Base-by-base conservation (phyloP, 371 early-diverging fungal genomes). In the Rhizopus delemar region DNA sequence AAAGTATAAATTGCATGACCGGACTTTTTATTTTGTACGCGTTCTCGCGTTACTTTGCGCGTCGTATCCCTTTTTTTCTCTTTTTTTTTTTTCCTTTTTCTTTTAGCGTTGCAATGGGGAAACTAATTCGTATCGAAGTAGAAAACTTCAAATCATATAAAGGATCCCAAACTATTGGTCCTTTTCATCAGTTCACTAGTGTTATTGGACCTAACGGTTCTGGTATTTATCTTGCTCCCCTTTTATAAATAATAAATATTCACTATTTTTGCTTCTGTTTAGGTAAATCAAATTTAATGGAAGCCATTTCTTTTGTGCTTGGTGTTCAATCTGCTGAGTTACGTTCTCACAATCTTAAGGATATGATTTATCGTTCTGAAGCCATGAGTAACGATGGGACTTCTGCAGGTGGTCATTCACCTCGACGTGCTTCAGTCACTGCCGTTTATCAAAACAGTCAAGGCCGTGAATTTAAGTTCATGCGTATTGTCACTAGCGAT, bases 121-220 rank as follows among this genome's bases (percentile, higher is more conserved):
- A 81, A 53, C 86, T 98, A 8, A 78, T 93, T 45, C 90, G 91
- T 65, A 82, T 99, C 41, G 97, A 98, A 75, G 82, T 99, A 4
- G 93, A 93, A 62, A 96, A 99, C 87, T 99, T 99, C 90, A 99
- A 99, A 84, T 96, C 97, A 5, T 99, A 99, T 75, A 87, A 89
- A 62, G 97, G 97, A 29, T 81, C 77, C 54, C 93, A 96, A 69
- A 82, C 83, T 36, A 96, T 99, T 55, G 99, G 98, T 3, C 97
- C 97, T 8, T 98, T 99, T 71, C 78, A 90, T 71, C 82, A 93
- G 70, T 99, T 99, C 73, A 96, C 99, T 4, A 93, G 95, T 59
- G 92, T 99, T 46, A 94, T 99, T 60, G 99, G 99, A 11, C 99
- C 99, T 34, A 99, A 99, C 82, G 99, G 99, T 54, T 89, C 95